Evolutionary conservation across 2,329 filamentous ascomycete species (phyloP), one percentile per base, ranked within the genome.

Genomic region (Piedraia hortae): DNA sequence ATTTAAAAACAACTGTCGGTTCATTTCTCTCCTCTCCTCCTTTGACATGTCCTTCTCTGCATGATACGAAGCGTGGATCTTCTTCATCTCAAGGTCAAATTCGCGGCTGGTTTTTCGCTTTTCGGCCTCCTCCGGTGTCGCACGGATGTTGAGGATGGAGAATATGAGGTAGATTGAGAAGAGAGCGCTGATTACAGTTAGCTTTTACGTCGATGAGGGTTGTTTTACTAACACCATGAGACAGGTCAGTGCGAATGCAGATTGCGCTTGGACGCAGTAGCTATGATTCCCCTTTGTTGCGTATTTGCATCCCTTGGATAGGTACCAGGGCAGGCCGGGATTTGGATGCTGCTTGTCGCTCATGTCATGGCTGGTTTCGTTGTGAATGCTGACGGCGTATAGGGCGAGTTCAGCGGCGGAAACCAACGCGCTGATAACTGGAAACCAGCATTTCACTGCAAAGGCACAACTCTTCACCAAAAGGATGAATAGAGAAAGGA

Each of bases 401-500:
- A 80, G 50, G 3, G 47, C 56, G 10, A 59, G 44, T 35, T 75
- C 49, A 21, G 51, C 39, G 21, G 54, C 29, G 41, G 70, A 65
- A 33, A 64, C 44, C 24, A 65, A 28, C 12, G 62, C 41, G 27
- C 60, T 62, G 25, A 78, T 27, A 27, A 73, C 39, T 4, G 73
- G 73, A 32, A 55, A 62, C 54, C 64, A 75, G 35, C 67, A 48
- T 40, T 68, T 62, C 55, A 78, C 62, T 36, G 74, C 62, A 46
- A 60, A 66, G 36, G 60, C 54, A 28, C 70, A 60, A 30, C 60
- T 53, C 50, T 77, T 78, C 42, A 56, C 51, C 19, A 80, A 56
- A 29, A 75, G 57, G 40, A 77, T 54, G 50, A 82, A 82, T 42
- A 73, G 67, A 26, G 63, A 66, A 24, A 77, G 51, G 31, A 82